Evolutionary conservation across 768 basidiomycete genomes (phyloP).

Genomic region (Rhodotorula sphaerocarpa): DNA sequence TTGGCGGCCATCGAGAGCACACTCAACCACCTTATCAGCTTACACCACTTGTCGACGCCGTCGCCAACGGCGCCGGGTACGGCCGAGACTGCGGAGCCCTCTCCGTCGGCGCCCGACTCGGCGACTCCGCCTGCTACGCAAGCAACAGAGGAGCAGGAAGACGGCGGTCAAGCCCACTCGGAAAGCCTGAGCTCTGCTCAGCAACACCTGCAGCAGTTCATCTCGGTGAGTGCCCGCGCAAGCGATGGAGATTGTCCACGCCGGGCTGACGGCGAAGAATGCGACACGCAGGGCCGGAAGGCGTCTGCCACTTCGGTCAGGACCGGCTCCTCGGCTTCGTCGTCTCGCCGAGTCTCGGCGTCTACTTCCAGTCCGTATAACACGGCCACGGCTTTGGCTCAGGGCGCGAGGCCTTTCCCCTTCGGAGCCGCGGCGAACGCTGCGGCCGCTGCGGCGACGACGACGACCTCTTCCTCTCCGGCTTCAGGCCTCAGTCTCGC

Average conservation of each 20-base stretch:
- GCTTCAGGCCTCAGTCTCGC: conserved; percentile 31
- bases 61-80: not conserved
- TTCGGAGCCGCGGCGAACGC: conserved; percentile 18
- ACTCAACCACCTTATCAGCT: conserved; percentile 36
- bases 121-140: not conserved
- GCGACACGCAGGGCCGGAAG: not conserved
- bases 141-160: too few species aligned
- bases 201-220: conserved; percentile 26
- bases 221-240: conserved; percentile 11
- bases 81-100: not conserved
- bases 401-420: conserved; percentile 7
- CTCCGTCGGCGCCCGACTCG: conserved; percentile 6
- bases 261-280: too few species aligned
- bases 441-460: not conserved
- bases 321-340: not conserved
- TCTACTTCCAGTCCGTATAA: conserved; percentile 24
- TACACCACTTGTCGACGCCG: conserved; percentile 10
- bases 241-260: too few species aligned
- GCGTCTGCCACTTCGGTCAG: not conserved
- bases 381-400: conserved; percentile 25
- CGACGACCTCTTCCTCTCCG: not conserved
- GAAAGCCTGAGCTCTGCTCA: conserved; percentile 5
- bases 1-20: conserved; percentile 35
- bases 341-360: conserved; percentile 11
- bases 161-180: too few species aligned